A percentile compares a stretch with the other conserved stretches of the same genome.
These are phyloP conservation scores for Tothia fuscella DNA, from an alignment of 2,329 filamentous ascomycete species.

Conservation along the genomic window DNA sequence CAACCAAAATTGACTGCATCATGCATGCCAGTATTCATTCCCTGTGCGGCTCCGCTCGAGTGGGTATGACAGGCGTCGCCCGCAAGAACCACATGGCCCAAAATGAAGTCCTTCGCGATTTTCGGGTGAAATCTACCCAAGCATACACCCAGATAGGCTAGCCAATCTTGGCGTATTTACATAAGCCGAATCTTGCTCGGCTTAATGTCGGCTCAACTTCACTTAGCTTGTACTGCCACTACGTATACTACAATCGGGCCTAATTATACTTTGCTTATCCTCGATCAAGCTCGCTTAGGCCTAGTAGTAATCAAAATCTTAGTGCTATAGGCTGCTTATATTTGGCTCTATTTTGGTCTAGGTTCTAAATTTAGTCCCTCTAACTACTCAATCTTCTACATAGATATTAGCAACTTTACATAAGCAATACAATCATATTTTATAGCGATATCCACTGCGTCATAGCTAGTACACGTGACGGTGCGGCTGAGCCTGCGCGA, in stretches of 20 bases:
- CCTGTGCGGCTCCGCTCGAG: constrained; percentile 43
- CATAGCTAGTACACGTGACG: too few species aligned
- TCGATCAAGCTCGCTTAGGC: not conserved
- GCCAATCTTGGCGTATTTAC: not conserved
- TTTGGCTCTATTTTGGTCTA: too few species aligned
- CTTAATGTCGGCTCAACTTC: not conserved
- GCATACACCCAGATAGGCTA: not conserved
- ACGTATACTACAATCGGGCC: not conserved
- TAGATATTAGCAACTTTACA: too few species aligned
- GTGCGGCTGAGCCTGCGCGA: too few species aligned
- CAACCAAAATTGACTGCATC: constrained; percentile 44
- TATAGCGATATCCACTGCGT: too few species aligned
- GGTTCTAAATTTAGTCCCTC: too few species aligned
- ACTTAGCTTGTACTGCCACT: not conserved
- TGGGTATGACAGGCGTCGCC: constrained; percentile 49
- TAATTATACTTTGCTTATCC: constrained; percentile 1
- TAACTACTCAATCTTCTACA: too few species aligned
- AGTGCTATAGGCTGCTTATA: too few species aligned
- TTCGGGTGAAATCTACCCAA: not conserved
- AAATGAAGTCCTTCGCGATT: constrained; percentile 18
- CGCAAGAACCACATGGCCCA: constrained; percentile 40
- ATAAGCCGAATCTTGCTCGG: not conserved
- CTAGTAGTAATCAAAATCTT: not conserved
- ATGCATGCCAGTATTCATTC: constrained; percentile 46
- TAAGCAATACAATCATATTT: too few species aligned